Evolutionary conservation across 2,329 filamentous ascomycete genomes (phyloP).

Genomic region (Passalora sequoiae): DNA sequence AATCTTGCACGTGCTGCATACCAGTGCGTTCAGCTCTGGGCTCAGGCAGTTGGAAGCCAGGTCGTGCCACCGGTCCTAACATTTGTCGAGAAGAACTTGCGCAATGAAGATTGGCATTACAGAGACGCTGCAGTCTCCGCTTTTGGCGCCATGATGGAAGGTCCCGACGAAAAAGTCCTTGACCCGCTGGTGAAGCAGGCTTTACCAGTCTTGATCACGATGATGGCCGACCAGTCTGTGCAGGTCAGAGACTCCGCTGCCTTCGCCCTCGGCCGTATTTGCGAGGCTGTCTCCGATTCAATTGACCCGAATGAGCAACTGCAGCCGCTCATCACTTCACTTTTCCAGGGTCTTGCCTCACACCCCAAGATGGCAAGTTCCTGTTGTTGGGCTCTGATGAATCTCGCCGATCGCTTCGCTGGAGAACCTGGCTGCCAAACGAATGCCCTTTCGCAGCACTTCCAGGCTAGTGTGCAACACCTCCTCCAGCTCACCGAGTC

Average conservation of each 20-base stretch:
- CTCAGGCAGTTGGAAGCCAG: conserved; percentile 79
- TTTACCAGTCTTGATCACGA: conserved; percentile 81
- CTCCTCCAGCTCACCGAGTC: conserved; percentile 81
- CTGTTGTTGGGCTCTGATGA: conserved; percentile 99
- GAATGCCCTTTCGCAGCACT: conserved; percentile 85
- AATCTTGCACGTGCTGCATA: conserved; percentile 93
- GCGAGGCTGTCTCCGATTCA: conserved; percentile 83
- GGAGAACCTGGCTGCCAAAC: conserved; percentile 72
- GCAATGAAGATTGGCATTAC: conserved; percentile 87
- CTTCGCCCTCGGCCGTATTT: conserved; percentile 92
- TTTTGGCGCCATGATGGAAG: conserved; percentile 98
- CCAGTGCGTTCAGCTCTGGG: conserved; percentile 91
- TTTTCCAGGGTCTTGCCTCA: conserved; percentile 85
- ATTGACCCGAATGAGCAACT: conserved; percentile 83
- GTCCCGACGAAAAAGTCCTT: conserved; percentile 84
- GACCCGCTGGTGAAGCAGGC: conserved; percentile 95
- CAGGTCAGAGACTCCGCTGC: conserved; percentile 95
- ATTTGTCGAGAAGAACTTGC: conserved; percentile 88
- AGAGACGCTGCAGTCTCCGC: conserved; percentile 94
- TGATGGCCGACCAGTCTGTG: conserved; percentile 83
- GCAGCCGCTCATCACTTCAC: conserved; percentile 74
- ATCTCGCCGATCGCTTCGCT: conserved; percentile 90
- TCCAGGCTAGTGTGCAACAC: conserved; percentile 83
- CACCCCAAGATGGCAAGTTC: conserved; percentile 96
- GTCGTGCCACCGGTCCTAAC: conserved; percentile 80